Base-by-base conservation (phyloP, 768 basidiomycete genomes). In the Hericium alpestre region DNA sequence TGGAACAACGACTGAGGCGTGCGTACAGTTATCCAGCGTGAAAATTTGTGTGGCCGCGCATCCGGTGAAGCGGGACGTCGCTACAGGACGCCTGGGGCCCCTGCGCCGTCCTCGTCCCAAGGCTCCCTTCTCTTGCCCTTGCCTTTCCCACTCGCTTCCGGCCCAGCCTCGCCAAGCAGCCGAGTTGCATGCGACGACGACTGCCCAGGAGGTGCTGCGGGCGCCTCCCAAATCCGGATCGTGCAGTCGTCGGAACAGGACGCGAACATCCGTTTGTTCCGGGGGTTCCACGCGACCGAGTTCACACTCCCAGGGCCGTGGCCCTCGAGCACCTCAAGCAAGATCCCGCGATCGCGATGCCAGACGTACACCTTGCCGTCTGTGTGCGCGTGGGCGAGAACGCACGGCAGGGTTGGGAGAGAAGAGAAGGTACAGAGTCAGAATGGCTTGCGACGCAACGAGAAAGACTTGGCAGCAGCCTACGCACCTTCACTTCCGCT, bases 351-450 rank as follows among this genome's bases (percentile, higher is more conserved):
- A 64, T 91, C 87, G 49, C 88, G 82, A 68, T 97, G 90, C 94
- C 95, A 99, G 38, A 97, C 81, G 72, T 97, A 96, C 48, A 98
- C 86, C 60, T 88, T 88, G 47, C 86, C 83, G 71, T 99, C 96
- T 98, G 67, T 22, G 23, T 50, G 49, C 49, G 49, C 22, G 22
- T 27, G 49, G n/a, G 49, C 22, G 23, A 5, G 49, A 43, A 16
- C 20, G 41, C 12, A 41, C 10, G 40, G 40, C 40, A 18, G 41
- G 41, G 41, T 16, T 18, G 41, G 10, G 16, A 18, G 41, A 43
- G 41, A 43, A 43, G 48, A 49, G 25, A 50, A 50, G 20, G 23
- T 20, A 22, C 6, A 50, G 25, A 20, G 22, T 27, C 15, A 50
- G n/a, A 54, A 38, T 16, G 51, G 23, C 20, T 43, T 43, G 10